phyloP scores from a whole-genome alignment of 169 alveolate genomes.

The Amoebophrya sp. region DNA sequence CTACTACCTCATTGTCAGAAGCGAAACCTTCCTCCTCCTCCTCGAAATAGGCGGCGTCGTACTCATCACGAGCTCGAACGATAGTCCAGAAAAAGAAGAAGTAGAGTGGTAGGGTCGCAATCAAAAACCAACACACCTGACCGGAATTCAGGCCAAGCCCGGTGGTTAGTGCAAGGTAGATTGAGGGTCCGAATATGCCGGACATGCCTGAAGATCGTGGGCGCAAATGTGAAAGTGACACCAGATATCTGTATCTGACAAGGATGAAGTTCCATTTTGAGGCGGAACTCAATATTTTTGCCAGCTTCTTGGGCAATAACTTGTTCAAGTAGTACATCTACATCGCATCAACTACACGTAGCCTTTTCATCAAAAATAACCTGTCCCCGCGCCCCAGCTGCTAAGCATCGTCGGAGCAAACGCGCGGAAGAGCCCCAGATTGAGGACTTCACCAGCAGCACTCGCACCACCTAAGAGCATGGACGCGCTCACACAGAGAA shows the following conservation, averaged over 20 bases:
- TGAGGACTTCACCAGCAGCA: slow-evolving; percentile 27
- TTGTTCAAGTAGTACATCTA: no score
- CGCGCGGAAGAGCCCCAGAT: neutral
- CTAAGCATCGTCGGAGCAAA: neutral
- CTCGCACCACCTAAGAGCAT: neutral
- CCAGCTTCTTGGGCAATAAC: no score
- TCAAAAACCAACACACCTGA: neutral
- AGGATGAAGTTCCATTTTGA: no score
- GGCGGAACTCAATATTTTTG: no score
- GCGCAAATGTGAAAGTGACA: no score
- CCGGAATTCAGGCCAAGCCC: neutral
- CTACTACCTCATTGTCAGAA: no score
- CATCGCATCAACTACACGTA: no score
- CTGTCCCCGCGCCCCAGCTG: slow-evolving; percentile 36
- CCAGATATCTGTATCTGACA: no score
- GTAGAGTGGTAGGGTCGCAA: neutral
- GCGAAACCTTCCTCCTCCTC: no score
- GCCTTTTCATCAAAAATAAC: no score
- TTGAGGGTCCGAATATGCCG: neutral
- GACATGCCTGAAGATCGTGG: no score
- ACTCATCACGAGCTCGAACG: neutral
- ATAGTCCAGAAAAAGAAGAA: neutral
- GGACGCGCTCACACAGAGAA: slow-evolving; percentile 6
- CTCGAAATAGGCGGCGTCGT: no score
- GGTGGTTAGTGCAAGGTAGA: neutral